Evolutionary conservation across 2,329 filamentous ascomycete genomes (phyloP).

Genomic region (Pseudogymnoascus sp.): DNA sequence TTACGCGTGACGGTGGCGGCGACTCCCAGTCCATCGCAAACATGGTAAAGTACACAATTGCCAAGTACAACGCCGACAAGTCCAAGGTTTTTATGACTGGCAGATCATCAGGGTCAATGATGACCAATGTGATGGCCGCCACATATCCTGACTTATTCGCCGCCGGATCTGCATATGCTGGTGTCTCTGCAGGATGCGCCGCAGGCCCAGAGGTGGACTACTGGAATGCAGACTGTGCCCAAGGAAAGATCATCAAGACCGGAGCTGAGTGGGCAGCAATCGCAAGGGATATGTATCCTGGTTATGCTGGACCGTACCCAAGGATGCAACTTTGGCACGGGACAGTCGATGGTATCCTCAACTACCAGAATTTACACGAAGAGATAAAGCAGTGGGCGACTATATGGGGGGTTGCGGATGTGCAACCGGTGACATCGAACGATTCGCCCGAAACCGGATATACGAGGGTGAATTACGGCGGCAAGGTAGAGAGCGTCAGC

Average conservation of each 20-base stretch:
- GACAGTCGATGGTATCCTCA: constrained; percentile 32
- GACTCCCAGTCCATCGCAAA: constrained; percentile 50
- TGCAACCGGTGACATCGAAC: not conserved
- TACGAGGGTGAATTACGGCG: not conserved
- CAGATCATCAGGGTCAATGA: constrained; percentile 41
- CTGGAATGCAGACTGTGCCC: constrained; percentile 46
- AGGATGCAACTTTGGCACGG: constrained; percentile 34
- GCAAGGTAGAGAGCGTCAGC: not conserved
- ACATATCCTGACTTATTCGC: constrained; percentile 42
- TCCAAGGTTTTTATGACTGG: constrained; percentile 48
- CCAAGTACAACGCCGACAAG: constrained; percentile 44
- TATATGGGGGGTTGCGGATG: constrained; percentile 25
- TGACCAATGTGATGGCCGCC: constrained; percentile 43
- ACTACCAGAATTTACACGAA: constrained; percentile 35
- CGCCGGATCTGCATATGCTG: constrained; percentile 38
- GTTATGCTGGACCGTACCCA: constrained; percentile 33
- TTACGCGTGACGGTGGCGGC: constrained; percentile 49
- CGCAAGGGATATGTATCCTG: constrained; percentile 34
- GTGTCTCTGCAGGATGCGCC: constrained; percentile 40
- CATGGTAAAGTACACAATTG: constrained; percentile 51
- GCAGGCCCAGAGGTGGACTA: not conserved
- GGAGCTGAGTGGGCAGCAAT: constrained; percentile 42
- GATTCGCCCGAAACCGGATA: not conserved
- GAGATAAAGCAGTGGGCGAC: constrained; percentile 40
- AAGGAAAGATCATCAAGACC: constrained; percentile 20